A percentile compares a stretch with the other conserved stretches of the same genome.
These are phyloP conservation scores for Phaffomyces antillensis DNA, from an alignment of 805 yeast genomes.

Conservation along the genomic window DNA sequence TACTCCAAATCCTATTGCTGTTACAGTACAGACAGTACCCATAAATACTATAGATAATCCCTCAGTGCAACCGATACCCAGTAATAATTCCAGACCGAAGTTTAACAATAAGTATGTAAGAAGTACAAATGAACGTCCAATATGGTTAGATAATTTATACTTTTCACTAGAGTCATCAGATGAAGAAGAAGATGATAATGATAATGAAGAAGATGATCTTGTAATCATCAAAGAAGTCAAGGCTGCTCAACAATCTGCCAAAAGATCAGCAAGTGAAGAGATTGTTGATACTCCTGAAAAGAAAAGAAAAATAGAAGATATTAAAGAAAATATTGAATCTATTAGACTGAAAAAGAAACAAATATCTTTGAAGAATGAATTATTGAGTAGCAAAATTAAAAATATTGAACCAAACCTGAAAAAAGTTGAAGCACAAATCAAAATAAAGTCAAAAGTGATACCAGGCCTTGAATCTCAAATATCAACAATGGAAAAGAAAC, in stretches of 20 bases:
- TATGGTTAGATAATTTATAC: constrained; percentile 20
- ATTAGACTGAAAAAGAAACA: constrained; percentile 2
- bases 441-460: constrained; percentile 1
- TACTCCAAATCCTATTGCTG: not conserved
- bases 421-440: not conserved
- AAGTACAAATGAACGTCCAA: constrained; percentile 13
- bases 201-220: not conserved
- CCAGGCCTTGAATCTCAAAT: not conserved
- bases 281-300: constrained; percentile 1
- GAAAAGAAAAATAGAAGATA: constrained; percentile 2
- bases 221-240: too few species aligned
- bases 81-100: constrained; percentile 3
- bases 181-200: constrained; percentile 4
- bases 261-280: not conserved
- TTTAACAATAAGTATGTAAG: constrained; percentile 12
- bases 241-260: not conserved
- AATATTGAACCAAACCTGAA: not conserved
- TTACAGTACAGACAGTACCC: too few species aligned
- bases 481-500: not conserved
- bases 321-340: not conserved
- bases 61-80: not conserved
- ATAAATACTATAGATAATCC: not conserved
- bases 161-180: constrained; percentile 19
- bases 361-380: constrained; percentile 1
- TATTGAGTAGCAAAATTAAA: constrained; percentile 1